Conservation (phyloP, 192 early-diverging fungal genomes). For the Dissophora ornata region DNA sequence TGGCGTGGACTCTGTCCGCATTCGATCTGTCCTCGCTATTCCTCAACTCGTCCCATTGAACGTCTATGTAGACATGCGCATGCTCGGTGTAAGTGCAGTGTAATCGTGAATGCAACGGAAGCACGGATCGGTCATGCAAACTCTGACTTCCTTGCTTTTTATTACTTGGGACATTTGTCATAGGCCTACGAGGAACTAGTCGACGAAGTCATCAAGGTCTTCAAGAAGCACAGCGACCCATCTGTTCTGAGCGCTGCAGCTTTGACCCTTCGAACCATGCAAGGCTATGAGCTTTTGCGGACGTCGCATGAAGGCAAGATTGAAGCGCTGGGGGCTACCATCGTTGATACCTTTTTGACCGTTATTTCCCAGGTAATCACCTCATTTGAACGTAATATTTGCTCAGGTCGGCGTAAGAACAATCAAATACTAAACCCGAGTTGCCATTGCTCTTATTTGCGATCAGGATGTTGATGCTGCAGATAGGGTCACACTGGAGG, state of each 20-base stretch:
- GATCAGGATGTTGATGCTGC: constrained; percentile 19
- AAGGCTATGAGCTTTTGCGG: constrained; percentile 44
- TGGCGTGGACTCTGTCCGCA: constrained; percentile 51
- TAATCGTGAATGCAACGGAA: too few species aligned
- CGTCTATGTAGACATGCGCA: constrained; percentile 60
- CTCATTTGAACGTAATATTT: not conserved
- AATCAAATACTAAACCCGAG: too few species aligned
- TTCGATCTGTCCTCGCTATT: constrained; percentile 55
- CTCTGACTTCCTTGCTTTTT: not conserved
- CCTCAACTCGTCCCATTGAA: constrained; percentile 60
- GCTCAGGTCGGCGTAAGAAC: too few species aligned
- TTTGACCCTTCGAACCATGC: constrained; percentile 53
- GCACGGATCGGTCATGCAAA: too few species aligned
- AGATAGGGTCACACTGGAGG: constrained; percentile 4
- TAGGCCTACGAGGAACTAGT: constrained; percentile 62
- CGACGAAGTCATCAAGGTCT: constrained; percentile 58
- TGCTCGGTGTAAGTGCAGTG: constrained; percentile 49
- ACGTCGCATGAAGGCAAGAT: constrained; percentile 54
- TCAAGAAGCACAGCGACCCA: constrained; percentile 52
- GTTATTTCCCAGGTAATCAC: constrained; percentile 3
- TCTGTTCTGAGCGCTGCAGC: constrained; percentile 56
- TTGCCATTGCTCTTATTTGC: too few species aligned
- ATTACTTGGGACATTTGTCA: not conserved
- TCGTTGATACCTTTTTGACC: constrained; percentile 36
- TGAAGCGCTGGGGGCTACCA: constrained; percentile 23